Percentiles rank a stretch among this genome's conserved stretches.
These are phyloP conservation scores for Aspergillus carbonarius DNA, from an alignment of 2,329 filamentous ascomycete genomes.

Conservation along the genomic window DNA sequence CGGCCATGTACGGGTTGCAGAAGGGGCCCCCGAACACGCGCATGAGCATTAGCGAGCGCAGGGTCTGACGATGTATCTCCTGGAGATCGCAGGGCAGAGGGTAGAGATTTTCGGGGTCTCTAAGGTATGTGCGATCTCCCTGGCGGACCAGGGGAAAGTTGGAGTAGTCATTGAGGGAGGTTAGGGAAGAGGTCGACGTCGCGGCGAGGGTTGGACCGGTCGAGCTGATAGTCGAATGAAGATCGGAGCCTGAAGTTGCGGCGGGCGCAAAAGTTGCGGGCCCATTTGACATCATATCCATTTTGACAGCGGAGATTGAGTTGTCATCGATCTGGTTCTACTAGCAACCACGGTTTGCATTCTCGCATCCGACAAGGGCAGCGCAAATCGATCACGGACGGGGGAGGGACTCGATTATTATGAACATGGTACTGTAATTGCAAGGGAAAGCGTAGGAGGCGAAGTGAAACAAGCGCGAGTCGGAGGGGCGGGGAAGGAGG, in stretches of 20 bases:
- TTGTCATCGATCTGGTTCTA: slow-evolving; percentile 20
- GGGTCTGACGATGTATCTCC: slow-evolving; percentile 82
- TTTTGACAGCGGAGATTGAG: slow-evolving; percentile 14
- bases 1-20: slow-evolving; percentile 66
- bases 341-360: slow-evolving; percentile 24
- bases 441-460: slow-evolving; percentile 9
- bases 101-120: slow-evolving; percentile 70
- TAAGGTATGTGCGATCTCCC: slow-evolving; percentile 79
- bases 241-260: slow-evolving; percentile 33
- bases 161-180: slow-evolving; percentile 39
- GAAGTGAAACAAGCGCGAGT: background rate
- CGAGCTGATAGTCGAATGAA: slow-evolving; percentile 36
- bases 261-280: slow-evolving; percentile 25
- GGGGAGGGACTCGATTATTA: slow-evolving; percentile 1
- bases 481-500: background rate
- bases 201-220: slow-evolving; percentile 28
- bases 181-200: slow-evolving; percentile 38
- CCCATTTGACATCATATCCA: slow-evolving; percentile 35
- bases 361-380: slow-evolving; percentile 18
- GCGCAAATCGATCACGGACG: slow-evolving; percentile 3
- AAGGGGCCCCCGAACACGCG: slow-evolving; percentile 79
- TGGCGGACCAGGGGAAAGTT: slow-evolving; percentile 65
- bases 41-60: slow-evolving; percentile 77
- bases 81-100: slow-evolving; percentile 85
- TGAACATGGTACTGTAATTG: slow-evolving; percentile 14